A percentile compares a stretch with the other conserved stretches of the same genome.
These are phyloP conservation scores for Trypanosoma lewisi DNA, from an alignment of 208 protist species.

Conservation along the genomic window DNA sequence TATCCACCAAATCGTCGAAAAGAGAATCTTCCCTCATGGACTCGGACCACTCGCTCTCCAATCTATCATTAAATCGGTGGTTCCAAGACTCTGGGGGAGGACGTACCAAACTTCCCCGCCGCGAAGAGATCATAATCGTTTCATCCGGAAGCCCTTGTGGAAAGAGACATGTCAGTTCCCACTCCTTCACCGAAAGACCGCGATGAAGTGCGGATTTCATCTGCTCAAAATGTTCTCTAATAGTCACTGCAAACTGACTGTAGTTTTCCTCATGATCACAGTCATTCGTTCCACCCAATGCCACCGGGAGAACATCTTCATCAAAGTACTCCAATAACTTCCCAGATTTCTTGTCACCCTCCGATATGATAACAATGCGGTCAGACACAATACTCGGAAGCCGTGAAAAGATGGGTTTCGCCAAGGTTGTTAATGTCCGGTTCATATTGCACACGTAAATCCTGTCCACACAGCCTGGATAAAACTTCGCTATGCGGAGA, in stretches of 20 bases:
- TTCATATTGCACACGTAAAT: conserved; percentile 28
- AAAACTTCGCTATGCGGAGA: conserved; percentile 26
- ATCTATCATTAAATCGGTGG: background rate
- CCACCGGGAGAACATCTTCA: conserved; percentile 27
- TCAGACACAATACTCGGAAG: conserved; percentile 21
- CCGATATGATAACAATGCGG: conserved; percentile 24
- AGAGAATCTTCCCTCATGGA: background rate
- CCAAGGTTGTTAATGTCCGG: conserved; percentile 10
- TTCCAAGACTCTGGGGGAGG: background rate
- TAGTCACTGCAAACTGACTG: conserved; percentile 11
- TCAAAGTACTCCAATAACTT: conserved; percentile 30
- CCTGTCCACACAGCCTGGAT: conserved; percentile 18
- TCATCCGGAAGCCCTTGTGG: conserved; percentile 13
- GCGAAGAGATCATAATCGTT: background rate
- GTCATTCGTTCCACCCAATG: conserved; percentile 28
- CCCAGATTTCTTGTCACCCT: conserved; percentile 20
- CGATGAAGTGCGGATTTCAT: conserved; percentile 16
- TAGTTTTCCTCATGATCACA: conserved; percentile 22
- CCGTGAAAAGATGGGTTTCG: conserved; percentile 21
- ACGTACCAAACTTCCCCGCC: background rate
- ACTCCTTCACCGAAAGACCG: conserved; percentile 36
- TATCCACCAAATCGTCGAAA: conserved; percentile 4
- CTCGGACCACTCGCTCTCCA: background rate
- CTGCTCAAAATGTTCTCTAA: conserved; percentile 26
- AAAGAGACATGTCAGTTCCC: conserved; percentile 29